Percentiles rank a stretch among this genome's conserved stretches.
Conservation (phyloP, 257 asterid genomes). For the Datura wrightii region DNA sequence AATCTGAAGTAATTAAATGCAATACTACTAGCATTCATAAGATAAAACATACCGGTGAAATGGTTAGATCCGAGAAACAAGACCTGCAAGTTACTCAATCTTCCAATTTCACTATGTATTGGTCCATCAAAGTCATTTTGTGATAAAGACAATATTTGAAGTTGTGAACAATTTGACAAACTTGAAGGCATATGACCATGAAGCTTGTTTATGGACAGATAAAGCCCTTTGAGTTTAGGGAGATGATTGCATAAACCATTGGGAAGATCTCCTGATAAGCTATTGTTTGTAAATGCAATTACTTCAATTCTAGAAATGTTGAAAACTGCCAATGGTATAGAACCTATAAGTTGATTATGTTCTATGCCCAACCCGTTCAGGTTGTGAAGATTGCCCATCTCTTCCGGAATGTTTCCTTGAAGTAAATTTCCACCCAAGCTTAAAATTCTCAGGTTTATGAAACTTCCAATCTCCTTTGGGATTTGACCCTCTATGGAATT, state of each 20-base stretch:
- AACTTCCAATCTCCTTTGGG: slow-evolving; percentile 5
- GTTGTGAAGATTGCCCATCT: slow-evolving; percentile 33
- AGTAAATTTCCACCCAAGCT: not conserved
- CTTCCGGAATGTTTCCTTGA: slow-evolving; percentile 12
- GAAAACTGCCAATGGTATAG: not conserved
- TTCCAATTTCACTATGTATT: not conserved
- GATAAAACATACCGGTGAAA: not conserved
- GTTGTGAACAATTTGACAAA: not conserved
- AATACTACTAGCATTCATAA: not conserved
- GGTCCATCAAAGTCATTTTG: not conserved
- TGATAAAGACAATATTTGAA: not conserved
- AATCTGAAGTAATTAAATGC: not conserved
- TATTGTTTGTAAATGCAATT: not conserved
- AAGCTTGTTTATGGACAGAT: not conserved
- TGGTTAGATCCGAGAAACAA: not conserved
- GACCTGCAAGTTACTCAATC: not conserved
- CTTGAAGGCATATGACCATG: not conserved
- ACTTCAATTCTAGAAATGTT: not conserved
- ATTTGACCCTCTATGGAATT: slow-evolving; percentile 30
- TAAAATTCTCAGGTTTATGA: not conserved
- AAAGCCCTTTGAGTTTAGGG: not conserved
- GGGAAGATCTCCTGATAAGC: not conserved
- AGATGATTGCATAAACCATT: too few species aligned
- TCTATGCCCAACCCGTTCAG: not conserved
- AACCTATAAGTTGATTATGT: slow-evolving; percentile 28